These are phyloP conservation scores for Candida xiaguanensis DNA, from an alignment of 805 yeast species.

Conservation along the genomic window DNA sequence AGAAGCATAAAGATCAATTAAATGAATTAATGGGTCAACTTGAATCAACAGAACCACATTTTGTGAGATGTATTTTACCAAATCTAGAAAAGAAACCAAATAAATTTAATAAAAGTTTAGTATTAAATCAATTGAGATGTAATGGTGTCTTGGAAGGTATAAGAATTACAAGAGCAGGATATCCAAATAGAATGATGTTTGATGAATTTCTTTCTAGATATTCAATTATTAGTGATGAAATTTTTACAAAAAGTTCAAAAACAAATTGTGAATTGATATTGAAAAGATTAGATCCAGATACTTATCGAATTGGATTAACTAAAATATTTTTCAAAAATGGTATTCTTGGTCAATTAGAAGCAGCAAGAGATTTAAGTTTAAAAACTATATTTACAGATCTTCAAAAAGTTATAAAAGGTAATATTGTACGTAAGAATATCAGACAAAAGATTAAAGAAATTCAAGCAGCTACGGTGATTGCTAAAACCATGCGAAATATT, in stretches of 20 bases:
- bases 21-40: constrained; percentile 67
- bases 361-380: constrained; percentile 64
- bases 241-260: constrained; percentile 48
- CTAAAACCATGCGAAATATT: constrained; percentile 55
- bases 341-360: constrained; percentile 74
- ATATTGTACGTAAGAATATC: constrained; percentile 47
- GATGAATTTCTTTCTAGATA: constrained; percentile 76
- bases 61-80: constrained; percentile 94
- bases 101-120: constrained; percentile 68
- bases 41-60: constrained; percentile 85
- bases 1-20: constrained; percentile 84
- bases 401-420: constrained; percentile 67
- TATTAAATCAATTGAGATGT: constrained; percentile 86
- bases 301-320: constrained; percentile 65
- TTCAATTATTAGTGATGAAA: constrained; percentile 53
- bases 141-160: constrained; percentile 98
- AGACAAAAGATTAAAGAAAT: constrained; percentile 50
- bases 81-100: constrained; percentile 71
- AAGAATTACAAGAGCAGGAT: constrained; percentile 94
- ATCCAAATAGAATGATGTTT: constrained; percentile 87
- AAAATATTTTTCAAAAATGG: constrained; percentile 76
- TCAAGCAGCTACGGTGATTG: constrained; percentile 68
- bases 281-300: constrained; percentile 53
- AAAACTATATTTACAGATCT: constrained; percentile 52
- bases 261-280: constrained; percentile 68